Conservation (phyloP, 2,329 filamentous ascomycete genomes). For the Talaromyces sp. region DNA sequence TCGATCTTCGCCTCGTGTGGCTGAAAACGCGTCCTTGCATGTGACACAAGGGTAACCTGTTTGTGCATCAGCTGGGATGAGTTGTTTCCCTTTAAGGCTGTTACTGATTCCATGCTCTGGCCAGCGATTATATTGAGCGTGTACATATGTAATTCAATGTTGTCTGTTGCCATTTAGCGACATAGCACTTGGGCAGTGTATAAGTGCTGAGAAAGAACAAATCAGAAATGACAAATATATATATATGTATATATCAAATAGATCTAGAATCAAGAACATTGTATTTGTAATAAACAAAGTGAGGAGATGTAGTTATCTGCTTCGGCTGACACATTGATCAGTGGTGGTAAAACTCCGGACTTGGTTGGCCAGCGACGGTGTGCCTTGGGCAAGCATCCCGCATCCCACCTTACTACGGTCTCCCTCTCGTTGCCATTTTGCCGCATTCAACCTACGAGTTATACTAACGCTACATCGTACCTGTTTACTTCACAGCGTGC, state of each 20-base stretch:
- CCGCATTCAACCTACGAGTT: neutral
- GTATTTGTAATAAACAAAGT: neutral
- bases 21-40: neutral
- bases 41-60: neutral
- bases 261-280: neutral
- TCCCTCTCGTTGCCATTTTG: neutral
- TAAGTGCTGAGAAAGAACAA: neutral
- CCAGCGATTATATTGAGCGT: neutral
- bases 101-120: neutral
- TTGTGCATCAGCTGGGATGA: neutral
- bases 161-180: neutral
- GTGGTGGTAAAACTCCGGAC: constrained; percentile 7
- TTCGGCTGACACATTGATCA: constrained; percentile 14
- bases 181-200: neutral
- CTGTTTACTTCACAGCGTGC: neutral
- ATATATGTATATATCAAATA: neutral
- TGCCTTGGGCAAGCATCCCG: constrained; percentile 21
- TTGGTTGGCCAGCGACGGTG: constrained; percentile 17
- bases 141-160: too few relatives aligned
- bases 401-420: constrained; percentile 19
- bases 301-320: neutral
- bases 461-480: neutral
- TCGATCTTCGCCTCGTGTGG: neutral
- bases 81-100: constrained; percentile 1
- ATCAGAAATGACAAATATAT: too few relatives aligned